These are phyloP conservation scores for Cordyceps militaris DNA, from an alignment of 2,329 filamentous ascomycete species.

Conservation along the genomic window DNA sequence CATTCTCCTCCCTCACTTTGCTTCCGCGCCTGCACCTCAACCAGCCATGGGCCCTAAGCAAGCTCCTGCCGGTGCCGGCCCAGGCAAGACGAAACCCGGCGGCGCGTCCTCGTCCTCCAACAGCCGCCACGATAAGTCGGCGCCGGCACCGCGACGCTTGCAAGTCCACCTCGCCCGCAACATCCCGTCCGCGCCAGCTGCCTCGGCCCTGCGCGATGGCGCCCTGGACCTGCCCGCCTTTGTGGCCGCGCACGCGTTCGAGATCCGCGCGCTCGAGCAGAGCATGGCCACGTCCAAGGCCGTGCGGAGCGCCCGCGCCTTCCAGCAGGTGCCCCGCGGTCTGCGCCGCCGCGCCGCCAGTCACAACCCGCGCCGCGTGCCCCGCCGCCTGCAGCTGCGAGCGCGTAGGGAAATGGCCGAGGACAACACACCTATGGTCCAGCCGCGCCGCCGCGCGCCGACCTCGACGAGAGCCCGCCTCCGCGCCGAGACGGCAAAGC, in stretches of 20 bases:
- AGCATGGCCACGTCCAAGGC: conserved; percentile 70
- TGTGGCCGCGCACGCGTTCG: conserved; percentile 76
- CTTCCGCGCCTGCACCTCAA: conserved; percentile 9
- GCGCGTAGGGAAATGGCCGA: conserved; percentile 72
- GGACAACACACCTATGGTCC: conserved; percentile 83
- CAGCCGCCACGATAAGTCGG: conserved; percentile 21
- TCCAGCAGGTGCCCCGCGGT: conserved; percentile 81
- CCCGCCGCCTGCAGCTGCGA: conserved; percentile 63
- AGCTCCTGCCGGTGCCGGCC: conserved; percentile 20
- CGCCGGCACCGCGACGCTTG: conserved; percentile 35
- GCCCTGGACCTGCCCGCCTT: conserved; percentile 82
- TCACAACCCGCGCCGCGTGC: conserved; percentile 89
- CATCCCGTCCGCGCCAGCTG: conserved; percentile 44
- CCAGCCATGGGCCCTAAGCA: conserved; percentile 23
- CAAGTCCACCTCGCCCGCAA: conserved; percentile 40
- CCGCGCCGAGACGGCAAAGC: conserved; percentile 69
- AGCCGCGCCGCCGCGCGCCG: conserved; percentile 55
- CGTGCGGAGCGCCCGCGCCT: conserved; percentile 61
- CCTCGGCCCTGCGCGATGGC: conserved; percentile 56
- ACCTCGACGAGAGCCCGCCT: conserved; percentile 51
- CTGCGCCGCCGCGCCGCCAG: conserved; percentile 84
- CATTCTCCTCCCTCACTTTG: neutral
- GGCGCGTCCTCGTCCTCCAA: conserved; percentile 13
- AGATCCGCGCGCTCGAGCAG: conserved; percentile 77
- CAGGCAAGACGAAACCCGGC: conserved; percentile 22